phyloP scores from a whole-genome alignment of 192 early-diverging fungal species.

The Entrophospora sp. region DNA sequence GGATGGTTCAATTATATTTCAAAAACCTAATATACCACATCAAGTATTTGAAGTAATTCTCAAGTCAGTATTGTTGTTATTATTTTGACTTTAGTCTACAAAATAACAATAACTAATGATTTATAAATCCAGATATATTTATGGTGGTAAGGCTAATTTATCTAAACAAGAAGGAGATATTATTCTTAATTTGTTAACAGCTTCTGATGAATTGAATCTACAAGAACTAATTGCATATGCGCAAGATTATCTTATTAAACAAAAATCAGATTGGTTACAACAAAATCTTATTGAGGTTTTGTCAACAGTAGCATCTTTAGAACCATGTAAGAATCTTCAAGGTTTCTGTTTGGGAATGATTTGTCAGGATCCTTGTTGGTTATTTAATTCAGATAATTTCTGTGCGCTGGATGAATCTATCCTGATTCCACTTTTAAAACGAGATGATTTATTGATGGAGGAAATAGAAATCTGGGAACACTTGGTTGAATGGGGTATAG shows the following conservation, averaged over 20 bases:
- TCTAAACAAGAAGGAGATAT: not conserved
- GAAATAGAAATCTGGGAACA: constrained; percentile 17
- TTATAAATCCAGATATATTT: constrained; percentile 3
- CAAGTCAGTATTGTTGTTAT: not conserved
- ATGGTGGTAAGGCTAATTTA: constrained; percentile 1
- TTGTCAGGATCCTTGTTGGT: constrained; percentile 11
- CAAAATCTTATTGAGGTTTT: constrained; percentile 10
- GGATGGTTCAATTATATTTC: not conserved
- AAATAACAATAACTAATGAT: not conserved
- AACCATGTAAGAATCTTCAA: constrained; percentile 3
- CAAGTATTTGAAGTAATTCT: constrained; percentile 4
- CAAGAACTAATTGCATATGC: constrained; percentile 1
- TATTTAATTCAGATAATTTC: constrained; percentile 11
- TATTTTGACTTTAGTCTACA: not conserved
- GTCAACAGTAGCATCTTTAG: not conserved
- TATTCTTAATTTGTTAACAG: constrained; percentile 3
- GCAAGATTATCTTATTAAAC: constrained; percentile 7
- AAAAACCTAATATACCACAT: constrained; percentile 3
- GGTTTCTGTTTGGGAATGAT: constrained; percentile 12
- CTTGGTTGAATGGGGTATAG: constrained; percentile 6
- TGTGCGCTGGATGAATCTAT: constrained; percentile 8
- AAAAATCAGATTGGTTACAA: constrained; percentile 12
- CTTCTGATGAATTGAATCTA: constrained; percentile 8
- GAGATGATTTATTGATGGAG: constrained; percentile 8
- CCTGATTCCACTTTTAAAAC: constrained; percentile 9